These are phyloP conservation scores for Fomitiporia mediterranea DNA, from an alignment of 1,284 basidiomycete genomes.

Conservation along the genomic window DNA sequence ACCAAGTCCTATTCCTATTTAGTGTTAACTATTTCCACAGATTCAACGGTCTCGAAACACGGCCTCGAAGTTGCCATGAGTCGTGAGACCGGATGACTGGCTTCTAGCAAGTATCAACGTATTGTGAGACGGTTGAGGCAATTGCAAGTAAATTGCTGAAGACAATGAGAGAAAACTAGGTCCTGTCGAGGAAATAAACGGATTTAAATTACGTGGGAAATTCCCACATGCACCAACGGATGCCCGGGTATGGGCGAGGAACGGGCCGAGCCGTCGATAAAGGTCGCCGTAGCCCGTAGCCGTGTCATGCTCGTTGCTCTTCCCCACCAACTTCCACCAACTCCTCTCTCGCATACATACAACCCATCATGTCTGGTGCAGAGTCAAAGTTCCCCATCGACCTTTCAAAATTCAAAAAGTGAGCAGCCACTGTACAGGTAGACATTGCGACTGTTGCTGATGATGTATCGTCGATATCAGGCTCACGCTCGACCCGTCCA, in stretches of 20 bases:
- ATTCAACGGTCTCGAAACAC: background rate
- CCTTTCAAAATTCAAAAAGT: slow-evolving; percentile 72
- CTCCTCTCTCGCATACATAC: background rate
- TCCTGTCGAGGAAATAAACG: background rate
- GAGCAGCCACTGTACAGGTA: slow-evolving; percentile 11
- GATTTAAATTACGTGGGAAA: slow-evolving; percentile 5
- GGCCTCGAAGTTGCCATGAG: background rate
- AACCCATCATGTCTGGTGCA: slow-evolving; percentile 36
- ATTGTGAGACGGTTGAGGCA: background rate
- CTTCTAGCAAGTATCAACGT: background rate
- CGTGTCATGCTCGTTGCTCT: background rate
- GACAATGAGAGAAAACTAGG: too few relatives aligned
- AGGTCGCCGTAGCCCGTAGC: slow-evolving; percentile 1
- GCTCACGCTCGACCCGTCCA: slow-evolving; percentile 64
- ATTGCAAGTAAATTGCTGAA: too few relatives aligned
- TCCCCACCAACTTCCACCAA: slow-evolving; percentile 8
- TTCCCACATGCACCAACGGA: slow-evolving; percentile 1
- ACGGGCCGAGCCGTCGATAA: slow-evolving; percentile 17
- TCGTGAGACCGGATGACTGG: background rate
- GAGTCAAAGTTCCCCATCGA: slow-evolving; percentile 65
- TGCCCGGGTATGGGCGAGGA: background rate
- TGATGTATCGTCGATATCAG: slow-evolving; percentile 33
- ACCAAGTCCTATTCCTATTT: background rate
- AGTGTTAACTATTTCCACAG: background rate
- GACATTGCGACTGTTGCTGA: background rate